A percentile compares a stretch with the other conserved stretches of the same genome.
Conservation (phyloP, 805 yeast species). For the Starmera amethionina region DNA sequence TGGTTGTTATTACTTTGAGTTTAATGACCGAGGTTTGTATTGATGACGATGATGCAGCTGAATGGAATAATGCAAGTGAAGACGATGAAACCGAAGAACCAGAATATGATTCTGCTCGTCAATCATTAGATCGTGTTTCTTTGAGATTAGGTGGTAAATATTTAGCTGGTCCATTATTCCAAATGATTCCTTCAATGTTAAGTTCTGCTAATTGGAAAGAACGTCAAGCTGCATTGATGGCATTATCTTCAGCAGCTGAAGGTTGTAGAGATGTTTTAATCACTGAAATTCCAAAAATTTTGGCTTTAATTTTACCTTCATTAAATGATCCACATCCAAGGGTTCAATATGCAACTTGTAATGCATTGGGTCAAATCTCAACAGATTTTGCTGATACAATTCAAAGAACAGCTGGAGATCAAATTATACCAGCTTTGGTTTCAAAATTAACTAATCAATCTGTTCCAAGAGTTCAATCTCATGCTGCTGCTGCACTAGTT, state of each 20-base stretch:
- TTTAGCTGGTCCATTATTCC: conserved; percentile 79
- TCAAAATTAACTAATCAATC: conserved; percentile 64
- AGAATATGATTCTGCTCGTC: conserved; percentile 87
- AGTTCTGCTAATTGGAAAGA: conserved; percentile 79
- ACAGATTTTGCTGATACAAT: conserved; percentile 91
- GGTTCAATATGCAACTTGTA: conserved; percentile 96
- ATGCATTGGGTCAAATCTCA: conserved; percentile 92
- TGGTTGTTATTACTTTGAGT: conserved; percentile 65
- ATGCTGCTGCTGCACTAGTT: conserved; percentile 97
- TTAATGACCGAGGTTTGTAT: conserved; percentile 90
- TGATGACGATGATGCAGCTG: conserved; percentile 80
- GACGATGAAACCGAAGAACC: conserved; percentile 79
- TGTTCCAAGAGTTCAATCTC: conserved; percentile 91
- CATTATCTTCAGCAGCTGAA: conserved; percentile 92
- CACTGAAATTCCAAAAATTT: conserved; percentile 66
- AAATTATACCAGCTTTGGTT: conserved; percentile 81
- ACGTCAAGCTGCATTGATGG: conserved; percentile 96
- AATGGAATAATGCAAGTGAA: conserved; percentile 78
- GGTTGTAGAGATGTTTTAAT: conserved; percentile 89
- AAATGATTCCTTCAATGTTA: conserved; percentile 77
- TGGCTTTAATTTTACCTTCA: conserved; percentile 81
- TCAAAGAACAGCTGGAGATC: conserved; percentile 70
- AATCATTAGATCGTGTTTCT: conserved; percentile 86
- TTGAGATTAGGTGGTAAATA: conserved; percentile 75
- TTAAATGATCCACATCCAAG: conserved; percentile 82